phyloP scores from a whole-genome alignment of 1,139 yeast genomes.

The Casaregolazyma suthepensis region DNA sequence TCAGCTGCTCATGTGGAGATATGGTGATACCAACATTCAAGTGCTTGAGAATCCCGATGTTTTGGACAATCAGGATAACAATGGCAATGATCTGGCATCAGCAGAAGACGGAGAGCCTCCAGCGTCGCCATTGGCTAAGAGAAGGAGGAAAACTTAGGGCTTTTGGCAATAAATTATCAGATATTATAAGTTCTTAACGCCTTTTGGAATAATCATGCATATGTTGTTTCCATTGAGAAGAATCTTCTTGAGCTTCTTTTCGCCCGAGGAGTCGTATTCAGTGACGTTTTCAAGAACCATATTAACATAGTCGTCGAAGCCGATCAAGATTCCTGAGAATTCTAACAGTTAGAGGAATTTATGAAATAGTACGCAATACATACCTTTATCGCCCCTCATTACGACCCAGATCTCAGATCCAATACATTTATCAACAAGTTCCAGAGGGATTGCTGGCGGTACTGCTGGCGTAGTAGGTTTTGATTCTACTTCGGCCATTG shows the following conservation, averaged over 20 bases:
- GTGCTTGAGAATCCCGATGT: constrained; percentile 13
- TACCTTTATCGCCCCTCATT: constrained; percentile 53
- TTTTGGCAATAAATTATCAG: background rate
- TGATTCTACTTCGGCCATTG: constrained; percentile 9
- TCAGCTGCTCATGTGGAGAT: constrained; percentile 71
- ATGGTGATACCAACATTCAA: constrained; percentile 50
- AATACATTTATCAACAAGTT: constrained; percentile 79
- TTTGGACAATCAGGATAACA: background rate
- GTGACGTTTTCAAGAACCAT: constrained; percentile 80
- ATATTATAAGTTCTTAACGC: background rate
- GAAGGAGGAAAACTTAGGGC: background rate
- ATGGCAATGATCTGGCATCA: background rate
- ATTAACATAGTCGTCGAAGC: constrained; percentile 94
- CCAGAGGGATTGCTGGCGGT: constrained; percentile 56
- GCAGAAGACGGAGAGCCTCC: constrained; percentile 6
- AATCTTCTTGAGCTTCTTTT: constrained; percentile 53
- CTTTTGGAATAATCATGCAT: constrained; percentile 54
- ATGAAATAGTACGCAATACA: background rate
- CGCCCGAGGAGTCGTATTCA: constrained; percentile 48
- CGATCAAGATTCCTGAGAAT: constrained; percentile 78
- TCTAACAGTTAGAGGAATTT: constrained; percentile 42
- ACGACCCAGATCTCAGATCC: constrained; percentile 77
- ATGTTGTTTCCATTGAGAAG: constrained; percentile 84
- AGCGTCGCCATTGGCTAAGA: background rate
- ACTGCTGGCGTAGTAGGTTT: constrained; percentile 7